Evolutionary conservation across 2,329 filamentous ascomycete species (phyloP).

Genomic region (Clathrospora elynae): DNA sequence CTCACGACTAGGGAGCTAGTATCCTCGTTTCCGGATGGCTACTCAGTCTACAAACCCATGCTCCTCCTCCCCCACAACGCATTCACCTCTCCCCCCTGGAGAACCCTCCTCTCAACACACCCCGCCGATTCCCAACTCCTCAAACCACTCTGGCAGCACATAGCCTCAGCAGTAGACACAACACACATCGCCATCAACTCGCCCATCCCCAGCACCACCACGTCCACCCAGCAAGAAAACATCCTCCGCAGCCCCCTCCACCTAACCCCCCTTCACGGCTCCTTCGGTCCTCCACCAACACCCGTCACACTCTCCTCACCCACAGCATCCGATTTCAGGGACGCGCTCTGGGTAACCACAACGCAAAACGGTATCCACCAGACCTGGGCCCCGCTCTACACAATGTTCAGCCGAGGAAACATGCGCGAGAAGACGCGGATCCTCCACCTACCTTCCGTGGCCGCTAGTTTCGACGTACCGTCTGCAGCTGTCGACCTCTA

Average conservation of each 20-base stretch:
- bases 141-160: slow-evolving; percentile 29
- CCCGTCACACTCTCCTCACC: slow-evolving; percentile 29
- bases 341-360: slow-evolving; percentile 78
- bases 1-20: slow-evolving; percentile 25
- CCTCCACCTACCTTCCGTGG: slow-evolving; percentile 54
- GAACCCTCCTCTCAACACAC: slow-evolving; percentile 33
- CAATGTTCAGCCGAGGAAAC: slow-evolving; percentile 94
- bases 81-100: slow-evolving; percentile 48
- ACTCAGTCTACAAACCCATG: slow-evolving; percentile 62
- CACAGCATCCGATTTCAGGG: slow-evolving; percentile 60
- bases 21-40: slow-evolving; percentile 47
- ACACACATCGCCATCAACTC: slow-evolving; percentile 65
- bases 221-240: slow-evolving; percentile 55
- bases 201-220: slow-evolving; percentile 56
- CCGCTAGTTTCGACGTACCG: slow-evolving; percentile 14
- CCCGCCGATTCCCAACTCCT: slow-evolving; percentile 32
- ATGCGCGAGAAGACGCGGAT: slow-evolving; percentile 84
- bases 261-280: slow-evolving; percentile 71
- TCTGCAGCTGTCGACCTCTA: slow-evolving; percentile 73
- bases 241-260: slow-evolving; percentile 73
- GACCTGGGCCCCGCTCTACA: slow-evolving; percentile 85
- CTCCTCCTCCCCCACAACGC: slow-evolving; percentile 60
- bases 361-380: slow-evolving; percentile 78
- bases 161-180: slow-evolving; percentile 49
- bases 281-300: slow-evolving; percentile 66